Percentiles rank a stretch among this genome's conserved stretches.
phyloP scores from a whole-genome alignment of 2,329 filamentous ascomycete genomes.

The Diplocarpon mali region DNA sequence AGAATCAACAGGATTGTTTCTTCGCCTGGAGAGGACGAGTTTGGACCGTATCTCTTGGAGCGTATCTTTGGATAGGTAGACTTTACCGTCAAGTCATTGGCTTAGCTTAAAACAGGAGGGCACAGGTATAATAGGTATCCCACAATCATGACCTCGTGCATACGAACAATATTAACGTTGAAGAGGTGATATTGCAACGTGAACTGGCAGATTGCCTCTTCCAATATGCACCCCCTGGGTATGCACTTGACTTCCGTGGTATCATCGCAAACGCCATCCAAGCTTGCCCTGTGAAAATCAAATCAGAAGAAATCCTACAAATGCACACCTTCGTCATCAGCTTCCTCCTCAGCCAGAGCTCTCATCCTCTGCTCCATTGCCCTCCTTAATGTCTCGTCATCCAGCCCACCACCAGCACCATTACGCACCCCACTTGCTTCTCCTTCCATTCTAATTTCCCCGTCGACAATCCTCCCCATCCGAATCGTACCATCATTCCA shows the following conservation, averaged over 20 bases:
- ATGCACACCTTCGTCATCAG: conserved; percentile 50
- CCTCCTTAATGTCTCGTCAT: conserved; percentile 47
- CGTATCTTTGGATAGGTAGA: conserved; percentile 33
- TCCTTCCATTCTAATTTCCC: conserved; percentile 36
- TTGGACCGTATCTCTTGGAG: conserved; percentile 55
- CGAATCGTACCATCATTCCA: conserved; percentile 56
- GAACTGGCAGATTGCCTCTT: no score
- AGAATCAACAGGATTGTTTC: conserved; percentile 62
- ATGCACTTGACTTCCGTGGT: no score
- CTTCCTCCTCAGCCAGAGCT: conserved; percentile 32
- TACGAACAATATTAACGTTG: no score
- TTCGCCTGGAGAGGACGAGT: conserved; percentile 56
- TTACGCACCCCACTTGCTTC: conserved; percentile 6
- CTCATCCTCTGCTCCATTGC: conserved; percentile 45
- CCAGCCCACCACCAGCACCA: conserved; percentile 30
- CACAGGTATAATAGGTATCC: no score
- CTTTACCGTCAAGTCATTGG: not conserved
- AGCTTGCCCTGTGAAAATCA: no score
- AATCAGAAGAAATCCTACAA: conserved; percentile 30
- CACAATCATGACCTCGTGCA: no score
- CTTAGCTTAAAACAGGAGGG: no score
- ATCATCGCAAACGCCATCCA: no score
- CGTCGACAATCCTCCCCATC: conserved; percentile 43
- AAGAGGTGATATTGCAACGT: no score
- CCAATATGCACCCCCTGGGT: no score